phyloP scores from a whole-genome alignment of 192 early-diverging fungal species.

The Podila horticola region DNA sequence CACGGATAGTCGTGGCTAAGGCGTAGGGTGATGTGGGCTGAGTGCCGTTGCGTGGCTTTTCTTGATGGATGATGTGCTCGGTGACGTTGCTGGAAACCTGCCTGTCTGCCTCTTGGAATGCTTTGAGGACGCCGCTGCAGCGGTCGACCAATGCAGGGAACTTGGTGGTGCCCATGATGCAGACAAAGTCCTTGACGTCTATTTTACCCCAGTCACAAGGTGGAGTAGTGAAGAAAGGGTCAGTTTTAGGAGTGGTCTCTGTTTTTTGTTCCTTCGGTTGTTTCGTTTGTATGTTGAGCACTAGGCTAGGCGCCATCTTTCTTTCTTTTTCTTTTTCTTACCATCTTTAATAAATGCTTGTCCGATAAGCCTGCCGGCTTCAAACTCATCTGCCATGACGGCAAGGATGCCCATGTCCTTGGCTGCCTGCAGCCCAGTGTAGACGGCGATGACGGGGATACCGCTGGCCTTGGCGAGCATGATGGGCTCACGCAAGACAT shows the following conservation, averaged over 20 bases:
- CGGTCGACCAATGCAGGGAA: constrained; percentile 30
- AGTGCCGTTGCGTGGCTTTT: constrained; percentile 5
- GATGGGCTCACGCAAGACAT: constrained; percentile 21
- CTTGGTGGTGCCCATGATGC: constrained; percentile 17
- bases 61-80: constrained; percentile 13
- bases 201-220: background rate
- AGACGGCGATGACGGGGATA: constrained; percentile 41
- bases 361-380: constrained; percentile 30
- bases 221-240: background rate
- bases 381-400: constrained; percentile 41
- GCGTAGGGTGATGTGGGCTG: background rate
- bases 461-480: constrained; percentile 6
- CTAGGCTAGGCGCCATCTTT: background rate
- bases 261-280: background rate
- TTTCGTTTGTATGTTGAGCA: background rate
- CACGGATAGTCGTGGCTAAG: background rate
- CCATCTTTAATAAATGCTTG: constrained; percentile 16
- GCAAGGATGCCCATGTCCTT: constrained; percentile 30
- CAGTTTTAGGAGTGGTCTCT: background rate
- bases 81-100: constrained; percentile 17
- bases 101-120: constrained; percentile 7
- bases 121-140: constrained; percentile 30
- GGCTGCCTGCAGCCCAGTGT: constrained; percentile 33
- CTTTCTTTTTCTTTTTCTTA: background rate
- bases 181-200: constrained; percentile 45